Base-by-base conservation (phyloP, 257 asterid species). In the Plantago elongata region DNA sequence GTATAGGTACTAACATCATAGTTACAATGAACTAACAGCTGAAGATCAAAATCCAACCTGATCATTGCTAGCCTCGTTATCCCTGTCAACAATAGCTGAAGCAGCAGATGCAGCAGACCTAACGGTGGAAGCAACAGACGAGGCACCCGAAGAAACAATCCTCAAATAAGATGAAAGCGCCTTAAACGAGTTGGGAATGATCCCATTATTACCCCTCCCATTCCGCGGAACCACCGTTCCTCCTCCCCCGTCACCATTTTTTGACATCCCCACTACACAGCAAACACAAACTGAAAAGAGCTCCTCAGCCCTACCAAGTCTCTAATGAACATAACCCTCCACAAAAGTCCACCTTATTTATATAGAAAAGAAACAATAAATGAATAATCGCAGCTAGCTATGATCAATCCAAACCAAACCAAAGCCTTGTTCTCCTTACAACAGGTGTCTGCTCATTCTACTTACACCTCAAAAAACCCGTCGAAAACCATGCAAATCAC, bases 51-150 rank as follows among this genome's bases (percentile, higher is more conserved):
- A 22, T 37, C 60, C 47, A 69, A 90, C 99, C 96, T 84, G 95
- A 75, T 83, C 83, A 70, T 75, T 78, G 71, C 27, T 75, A n/a
- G 83, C 69, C n/a, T 89, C 88, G 3, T 51, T 66, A 13, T 89
- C 97, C 79, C 87, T 86, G 45, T 92, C 99, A 76, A 82, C 91
- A 40, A 81, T 75, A 11, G 91, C 84, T 0, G 96, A 85, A 73
- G 97, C 96, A 17, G 98, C 95, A 1, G 94, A 84, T 5, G 97
- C 97, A 45, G 95, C 96, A 54, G 97, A 92, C 86, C 82, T 81
- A 45, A 89, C 88, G 0, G 87, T 76, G 46, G 94, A 88, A 8
- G 98, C 99, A 51, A 89, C 97, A 2, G 85, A 61, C 0, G 94
- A 84, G 13, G 97, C 97, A 59, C 97, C 89, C 0, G 91, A 83